Evolutionary conservation across 2,329 filamentous ascomycete genomes (phyloP), one percentile per base, ranked within the genome.

Genomic region (Diaporthe humulicola): DNA sequence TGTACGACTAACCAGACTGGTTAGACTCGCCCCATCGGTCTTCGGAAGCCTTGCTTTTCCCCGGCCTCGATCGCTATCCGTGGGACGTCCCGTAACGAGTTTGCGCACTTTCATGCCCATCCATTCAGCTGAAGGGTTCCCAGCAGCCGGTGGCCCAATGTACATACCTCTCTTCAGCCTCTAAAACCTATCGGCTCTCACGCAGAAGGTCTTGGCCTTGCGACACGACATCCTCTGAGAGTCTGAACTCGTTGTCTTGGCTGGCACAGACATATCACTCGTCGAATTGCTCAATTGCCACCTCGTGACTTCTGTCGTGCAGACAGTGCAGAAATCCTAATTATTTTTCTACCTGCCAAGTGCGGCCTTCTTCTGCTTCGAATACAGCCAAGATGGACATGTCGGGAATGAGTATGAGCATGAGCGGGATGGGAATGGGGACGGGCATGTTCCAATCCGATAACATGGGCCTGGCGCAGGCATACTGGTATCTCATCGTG

Each of bases 401-500:
- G 36, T 58, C 61, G 4, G 54, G 67, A 45, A 45, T 42, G 64
- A 22, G 33, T 22, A 81, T 80, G 77, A 78, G 77, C 36, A 84
- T 82, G 82, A 79, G 77, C n/a, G 76, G 74, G 48, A 83, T 81
- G 81, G 75, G 82, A 70, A 80, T 84, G 77, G 82, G 84, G 25
- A 81, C 84, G 69, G 83, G 81, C 69, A 81, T 84, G 79, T 87
- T 88, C 79, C 82, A 84, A 74, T 75, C 81, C 1, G 82, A 82
- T 50, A 91, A 91, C 78, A 85, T 85, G 79, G 84, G 83, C 54
- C 85, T 91, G 69, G 90, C 90, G 22, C 85, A 84, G 25, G 86
- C 85, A 2, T 92, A 88, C 78, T 92, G 90, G 90, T 92, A 91
- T 79, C 86, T 90, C 45, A 82, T 90, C 50, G 89, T 86, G 10